phyloP scores from a whole-genome alignment of 805 yeast genomes.

The Pichia deserticola region DNA sequence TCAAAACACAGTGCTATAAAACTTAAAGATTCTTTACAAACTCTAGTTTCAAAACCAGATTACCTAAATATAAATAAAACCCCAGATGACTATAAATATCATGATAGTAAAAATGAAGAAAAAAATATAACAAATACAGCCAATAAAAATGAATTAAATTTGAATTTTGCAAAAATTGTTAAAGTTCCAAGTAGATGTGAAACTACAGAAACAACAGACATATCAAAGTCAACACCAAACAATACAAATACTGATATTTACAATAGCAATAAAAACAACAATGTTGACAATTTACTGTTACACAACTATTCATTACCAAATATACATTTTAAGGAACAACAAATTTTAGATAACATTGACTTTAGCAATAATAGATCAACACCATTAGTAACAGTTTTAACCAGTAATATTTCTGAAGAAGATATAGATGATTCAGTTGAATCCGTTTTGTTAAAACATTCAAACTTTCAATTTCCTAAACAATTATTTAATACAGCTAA shows the following conservation, averaged over 20 bases:
- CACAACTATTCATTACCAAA: not conserved
- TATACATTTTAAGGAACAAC: not conserved
- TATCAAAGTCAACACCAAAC: not conserved
- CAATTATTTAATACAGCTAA: not conserved
- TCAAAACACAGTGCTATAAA: not conserved
- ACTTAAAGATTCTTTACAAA: constrained; percentile 4
- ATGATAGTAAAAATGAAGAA: not conserved
- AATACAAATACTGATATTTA: too few relatives aligned
- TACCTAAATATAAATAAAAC: not conserved
- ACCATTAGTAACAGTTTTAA: not conserved
- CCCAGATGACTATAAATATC: not conserved
- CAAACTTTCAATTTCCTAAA: not conserved
- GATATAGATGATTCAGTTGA: not conserved
- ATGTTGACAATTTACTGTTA: too few relatives aligned
- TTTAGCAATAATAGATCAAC: not conserved
- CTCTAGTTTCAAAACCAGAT: constrained; percentile 4
- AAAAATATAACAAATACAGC: not conserved
- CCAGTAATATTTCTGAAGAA: not conserved
- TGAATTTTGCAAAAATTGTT: not conserved
- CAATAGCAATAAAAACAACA: too few relatives aligned
- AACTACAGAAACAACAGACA: not conserved
- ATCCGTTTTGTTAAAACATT: not conserved
- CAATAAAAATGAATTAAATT: not conserved
- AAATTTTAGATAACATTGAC: not conserved
- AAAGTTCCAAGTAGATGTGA: not conserved